Conservation (phyloP, 805 yeast genomes). For the Ogataea dorogensis region DNA sequence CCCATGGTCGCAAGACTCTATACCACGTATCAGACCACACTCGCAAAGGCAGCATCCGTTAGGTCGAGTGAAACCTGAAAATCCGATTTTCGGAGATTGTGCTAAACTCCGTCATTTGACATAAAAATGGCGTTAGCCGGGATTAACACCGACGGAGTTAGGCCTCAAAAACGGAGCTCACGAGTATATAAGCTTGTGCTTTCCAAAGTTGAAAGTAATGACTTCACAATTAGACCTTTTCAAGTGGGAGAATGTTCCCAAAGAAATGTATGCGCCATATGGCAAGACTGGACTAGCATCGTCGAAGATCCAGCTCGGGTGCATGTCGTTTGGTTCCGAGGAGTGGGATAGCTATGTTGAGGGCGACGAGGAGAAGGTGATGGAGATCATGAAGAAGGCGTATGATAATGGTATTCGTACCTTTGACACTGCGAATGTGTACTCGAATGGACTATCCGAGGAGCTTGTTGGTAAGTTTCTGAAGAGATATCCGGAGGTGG, state of each 20-base stretch:
- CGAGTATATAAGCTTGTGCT: no score
- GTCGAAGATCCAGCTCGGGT: constrained; percentile 50
- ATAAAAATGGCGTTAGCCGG: no score
- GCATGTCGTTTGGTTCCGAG: constrained; percentile 52
- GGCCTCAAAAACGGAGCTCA: no score
- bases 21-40: no score
- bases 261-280: constrained; percentile 9
- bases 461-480: constrained; percentile 52
- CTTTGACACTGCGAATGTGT: constrained; percentile 50
- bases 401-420: constrained; percentile 50
- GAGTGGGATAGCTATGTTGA: constrained; percentile 44
- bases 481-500: constrained; percentile 48
- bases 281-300: constrained; percentile 34
- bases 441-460: constrained; percentile 51
- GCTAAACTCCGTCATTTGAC: no score
- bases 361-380: constrained; percentile 49
- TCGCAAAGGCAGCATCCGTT: no score
- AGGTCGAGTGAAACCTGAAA: no score
- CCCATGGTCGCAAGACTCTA: no score
- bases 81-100: no score
- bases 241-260: constrained; percentile 15
- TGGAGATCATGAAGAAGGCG: constrained; percentile 42
- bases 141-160: no score
- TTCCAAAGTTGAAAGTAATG: no score
- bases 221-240: no score